phyloP scores from a whole-genome alignment of 176 grass and related monocot species.

The Carex kokanica region DNA sequence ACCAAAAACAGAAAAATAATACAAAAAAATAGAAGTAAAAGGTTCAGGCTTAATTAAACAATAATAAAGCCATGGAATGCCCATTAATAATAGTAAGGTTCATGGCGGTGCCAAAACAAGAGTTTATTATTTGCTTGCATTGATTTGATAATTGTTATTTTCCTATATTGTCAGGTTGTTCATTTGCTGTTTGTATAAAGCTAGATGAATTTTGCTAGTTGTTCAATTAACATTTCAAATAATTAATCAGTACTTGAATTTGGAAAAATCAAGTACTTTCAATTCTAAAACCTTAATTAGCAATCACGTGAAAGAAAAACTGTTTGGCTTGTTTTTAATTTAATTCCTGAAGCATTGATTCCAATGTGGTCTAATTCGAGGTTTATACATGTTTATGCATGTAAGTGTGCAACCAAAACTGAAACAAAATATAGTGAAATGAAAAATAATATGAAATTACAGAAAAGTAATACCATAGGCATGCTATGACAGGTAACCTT shows the following conservation, averaged over 20 bases:
- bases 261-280: background rate
- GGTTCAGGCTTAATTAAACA: background rate
- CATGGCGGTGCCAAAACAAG: background rate
- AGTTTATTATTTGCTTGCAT: background rate
- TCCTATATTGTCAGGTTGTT: background rate
- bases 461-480: background rate
- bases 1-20: background rate
- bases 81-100: background rate
- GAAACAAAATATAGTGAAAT: background rate
- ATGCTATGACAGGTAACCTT: background rate
- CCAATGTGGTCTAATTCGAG: background rate
- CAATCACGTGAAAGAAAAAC: background rate
- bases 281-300: background rate
- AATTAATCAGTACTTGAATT: background rate
- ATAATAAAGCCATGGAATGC: background rate
- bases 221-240: background rate
- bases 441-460: background rate
- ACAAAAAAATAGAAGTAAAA: background rate
- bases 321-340: background rate
- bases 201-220: background rate
- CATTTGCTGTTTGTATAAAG: background rate
- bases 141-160: background rate
- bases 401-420: background rate
- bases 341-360: background rate
- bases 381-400: background rate